Conservation (phyloP, 768 basidiomycete genomes). For the Leccinellum rugosiceps region DNA sequence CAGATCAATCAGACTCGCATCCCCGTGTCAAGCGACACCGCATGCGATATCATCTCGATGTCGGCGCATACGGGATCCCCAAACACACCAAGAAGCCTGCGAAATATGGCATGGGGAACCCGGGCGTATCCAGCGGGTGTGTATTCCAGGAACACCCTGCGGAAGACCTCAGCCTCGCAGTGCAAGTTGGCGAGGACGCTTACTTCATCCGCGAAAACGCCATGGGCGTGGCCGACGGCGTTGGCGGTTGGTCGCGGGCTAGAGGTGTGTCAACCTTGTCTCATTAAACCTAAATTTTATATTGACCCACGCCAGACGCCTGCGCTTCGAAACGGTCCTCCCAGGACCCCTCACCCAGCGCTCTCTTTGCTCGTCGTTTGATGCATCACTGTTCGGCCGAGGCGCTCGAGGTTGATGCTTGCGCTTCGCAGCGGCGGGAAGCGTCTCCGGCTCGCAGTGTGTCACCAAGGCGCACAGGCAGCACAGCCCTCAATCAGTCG, state of each 20-base stretch:
- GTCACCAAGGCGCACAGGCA: conserved; percentile 41
- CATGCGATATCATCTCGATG: conserved; percentile 55
- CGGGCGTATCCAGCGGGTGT: conserved; percentile 20
- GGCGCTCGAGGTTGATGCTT: conserved; percentile 20
- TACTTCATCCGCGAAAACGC: conserved; percentile 82
- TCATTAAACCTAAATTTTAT: conserved; percentile 12
- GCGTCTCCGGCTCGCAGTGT: conserved; percentile 40
- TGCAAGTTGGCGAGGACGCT: conserved; percentile 90
- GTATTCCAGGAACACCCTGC: conserved; percentile 29
- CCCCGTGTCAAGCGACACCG: conserved; percentile 31
- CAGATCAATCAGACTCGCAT: conserved; percentile 27
- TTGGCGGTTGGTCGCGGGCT: conserved; percentile 80
- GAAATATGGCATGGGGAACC: conserved; percentile 28
- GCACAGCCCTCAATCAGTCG: conserved; percentile 22
- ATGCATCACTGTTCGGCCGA: conserved; percentile 85
- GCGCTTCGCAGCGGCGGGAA: conserved; percentile 16
- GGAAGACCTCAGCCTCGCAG: conserved; percentile 47
- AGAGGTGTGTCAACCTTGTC: conserved; percentile 27
- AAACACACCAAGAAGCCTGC: conserved; percentile 41
- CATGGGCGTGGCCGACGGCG: conserved; percentile 93
- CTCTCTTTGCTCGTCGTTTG: conserved; percentile 70
- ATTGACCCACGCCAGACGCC: conserved; percentile 10
- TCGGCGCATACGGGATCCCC: conserved; percentile 84
- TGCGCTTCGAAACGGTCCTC: conserved; percentile 33
- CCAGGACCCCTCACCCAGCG: conserved; percentile 40